Evolutionary conservation across 2,329 filamentous ascomycete species (phyloP).

Genomic region (Teratosphaeriaceae sp.): DNA sequence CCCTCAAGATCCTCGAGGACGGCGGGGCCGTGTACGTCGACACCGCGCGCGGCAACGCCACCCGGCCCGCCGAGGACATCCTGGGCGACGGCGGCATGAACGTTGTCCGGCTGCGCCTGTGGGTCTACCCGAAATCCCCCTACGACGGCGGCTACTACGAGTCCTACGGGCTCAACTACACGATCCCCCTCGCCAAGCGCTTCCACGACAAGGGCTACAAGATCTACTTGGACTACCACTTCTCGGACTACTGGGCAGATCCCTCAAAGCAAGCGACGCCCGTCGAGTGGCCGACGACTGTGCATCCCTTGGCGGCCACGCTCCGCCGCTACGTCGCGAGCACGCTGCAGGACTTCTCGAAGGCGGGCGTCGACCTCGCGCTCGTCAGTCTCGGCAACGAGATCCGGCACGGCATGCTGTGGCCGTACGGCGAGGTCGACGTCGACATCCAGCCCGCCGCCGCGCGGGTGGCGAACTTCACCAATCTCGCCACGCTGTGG

Average conservation of each 20-base stretch:
- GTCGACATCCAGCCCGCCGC: constrained; percentile 30
- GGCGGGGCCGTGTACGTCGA: constrained; percentile 34
- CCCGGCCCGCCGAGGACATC: constrained; percentile 30
- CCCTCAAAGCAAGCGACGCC: constrained; percentile 30
- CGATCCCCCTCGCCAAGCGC: constrained; percentile 27
- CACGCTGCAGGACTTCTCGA: constrained; percentile 35
- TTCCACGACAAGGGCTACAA: constrained; percentile 31
- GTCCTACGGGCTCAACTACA: constrained; percentile 29
- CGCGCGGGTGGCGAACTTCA: constrained; percentile 29
- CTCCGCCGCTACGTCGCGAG: constrained; percentile 30
- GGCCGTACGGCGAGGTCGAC: constrained; percentile 29
- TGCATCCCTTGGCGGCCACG: constrained; percentile 24
- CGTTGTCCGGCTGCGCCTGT: constrained; percentile 26
- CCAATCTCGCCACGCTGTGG: constrained; percentile 27
- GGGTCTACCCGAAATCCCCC: constrained; percentile 25
- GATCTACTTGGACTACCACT: constrained; percentile 32
- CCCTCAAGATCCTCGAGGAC: constrained; percentile 31
- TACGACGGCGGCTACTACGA: constrained; percentile 22
- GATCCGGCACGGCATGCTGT: constrained; percentile 33
- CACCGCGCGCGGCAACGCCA: constrained; percentile 29
- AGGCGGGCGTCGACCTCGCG: constrained; percentile 33
- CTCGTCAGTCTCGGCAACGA: constrained; percentile 38
- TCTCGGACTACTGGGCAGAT: constrained; percentile 32
- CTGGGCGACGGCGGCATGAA: constrained; percentile 32
- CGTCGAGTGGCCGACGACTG: constrained; percentile 28